Conservation (phyloP, 345 rosid species). For the Luvunga scandens region DNA sequence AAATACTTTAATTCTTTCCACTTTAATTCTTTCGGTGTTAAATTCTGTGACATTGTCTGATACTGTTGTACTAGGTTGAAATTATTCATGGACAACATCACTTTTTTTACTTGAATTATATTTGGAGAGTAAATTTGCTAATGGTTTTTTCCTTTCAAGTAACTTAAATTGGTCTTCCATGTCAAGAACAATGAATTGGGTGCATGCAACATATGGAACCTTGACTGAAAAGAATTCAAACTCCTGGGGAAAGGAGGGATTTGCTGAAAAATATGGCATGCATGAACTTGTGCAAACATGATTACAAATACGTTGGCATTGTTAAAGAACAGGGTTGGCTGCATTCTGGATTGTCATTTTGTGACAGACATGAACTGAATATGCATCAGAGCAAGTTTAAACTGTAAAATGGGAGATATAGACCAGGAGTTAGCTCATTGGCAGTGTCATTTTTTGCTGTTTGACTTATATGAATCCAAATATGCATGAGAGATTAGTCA, state of each 20-base stretch:
- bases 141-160: neutral
- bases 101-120: neutral
- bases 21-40: too few species aligned
- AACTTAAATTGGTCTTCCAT: neutral
- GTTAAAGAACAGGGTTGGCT: neutral
- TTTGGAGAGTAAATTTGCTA: neutral
- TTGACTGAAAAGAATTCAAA: neutral
- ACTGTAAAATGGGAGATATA: neutral
- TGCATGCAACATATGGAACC: neutral
- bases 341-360: neutral
- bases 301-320: neutral
- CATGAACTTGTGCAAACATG: neutral
- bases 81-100: neutral
- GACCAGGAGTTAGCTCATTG: neutral
- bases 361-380: neutral
- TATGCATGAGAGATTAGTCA: neutral
- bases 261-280: neutral
- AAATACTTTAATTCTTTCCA: neutral
- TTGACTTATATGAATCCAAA: neutral
- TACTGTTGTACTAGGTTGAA: neutral
- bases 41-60: neutral
- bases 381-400: neutral
- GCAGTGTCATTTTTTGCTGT: too few species aligned
- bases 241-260: neutral
- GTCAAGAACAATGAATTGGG: neutral